phyloP scores from a whole-genome alignment of 1,139 yeast genomes.

The Hemisphaericaspora xylofermentans region DNA sequence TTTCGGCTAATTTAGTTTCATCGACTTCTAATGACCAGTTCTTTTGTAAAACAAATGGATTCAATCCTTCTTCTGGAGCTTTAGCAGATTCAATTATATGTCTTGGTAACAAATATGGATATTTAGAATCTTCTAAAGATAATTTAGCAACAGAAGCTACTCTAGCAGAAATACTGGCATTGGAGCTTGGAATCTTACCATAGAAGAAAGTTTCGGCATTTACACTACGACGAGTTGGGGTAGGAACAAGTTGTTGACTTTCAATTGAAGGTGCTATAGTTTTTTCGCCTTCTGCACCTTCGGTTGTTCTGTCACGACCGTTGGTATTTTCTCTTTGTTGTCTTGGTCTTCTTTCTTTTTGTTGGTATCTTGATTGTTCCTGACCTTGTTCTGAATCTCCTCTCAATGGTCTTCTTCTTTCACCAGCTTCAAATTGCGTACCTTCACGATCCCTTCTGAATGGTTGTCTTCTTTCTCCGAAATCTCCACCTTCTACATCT shows the following conservation, averaged over 20 bases:
- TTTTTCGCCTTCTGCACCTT: conserved; percentile 1
- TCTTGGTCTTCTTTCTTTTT: conserved; percentile 8
- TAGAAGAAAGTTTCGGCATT: conserved; percentile 36
- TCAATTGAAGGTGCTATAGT: conserved; percentile 12
- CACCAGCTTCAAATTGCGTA: conserved; percentile 1
- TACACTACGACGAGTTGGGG: conserved; percentile 24
- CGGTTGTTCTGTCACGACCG: not conserved
- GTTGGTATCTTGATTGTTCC: conserved; percentile 6
- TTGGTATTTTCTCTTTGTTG: not conserved
- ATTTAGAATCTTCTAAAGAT: conserved; percentile 38
- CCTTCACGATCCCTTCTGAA: conserved; percentile 3
- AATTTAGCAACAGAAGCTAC: conserved; percentile 45
- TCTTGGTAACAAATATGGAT: conserved; percentile 45
- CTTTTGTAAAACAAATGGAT: conserved; percentile 36
- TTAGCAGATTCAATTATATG: conserved; percentile 31
- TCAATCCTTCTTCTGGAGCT: conserved; percentile 16
- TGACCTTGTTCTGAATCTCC: not conserved
- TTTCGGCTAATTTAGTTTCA: conserved; percentile 21
- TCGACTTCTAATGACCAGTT: conserved; percentile 31
- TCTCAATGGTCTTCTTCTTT: conserved; percentile 5
- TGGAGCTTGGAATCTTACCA: conserved; percentile 38
- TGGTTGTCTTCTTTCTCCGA: conserved; percentile 1
- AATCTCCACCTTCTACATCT: not conserved
- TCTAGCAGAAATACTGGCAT: conserved; percentile 33
- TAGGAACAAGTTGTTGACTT: conserved; percentile 18